These are phyloP conservation scores for Sclerotinia sclerotiorum DNA, from an alignment of 2,329 filamentous ascomycete genomes.

Conservation along the genomic window DNA sequence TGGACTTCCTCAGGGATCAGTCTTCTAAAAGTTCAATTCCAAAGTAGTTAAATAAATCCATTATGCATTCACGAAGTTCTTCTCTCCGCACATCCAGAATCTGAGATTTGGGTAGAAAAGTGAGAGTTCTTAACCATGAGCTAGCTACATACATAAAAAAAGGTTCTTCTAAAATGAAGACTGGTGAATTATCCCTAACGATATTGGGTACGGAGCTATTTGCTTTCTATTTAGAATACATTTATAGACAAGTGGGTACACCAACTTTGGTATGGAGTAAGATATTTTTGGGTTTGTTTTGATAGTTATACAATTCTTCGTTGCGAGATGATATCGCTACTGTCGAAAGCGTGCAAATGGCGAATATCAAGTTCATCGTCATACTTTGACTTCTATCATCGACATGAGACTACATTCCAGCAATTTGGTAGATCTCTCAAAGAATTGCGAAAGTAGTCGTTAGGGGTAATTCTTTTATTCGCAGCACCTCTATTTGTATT, in stretches of 20 bases:
- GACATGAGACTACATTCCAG: not conserved
- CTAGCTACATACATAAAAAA: not conserved
- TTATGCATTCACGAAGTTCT: too few relatives aligned
- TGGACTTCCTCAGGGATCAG: too few relatives aligned
- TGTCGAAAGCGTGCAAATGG: conserved; percentile 12
- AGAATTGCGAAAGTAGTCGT: conserved; percentile 1
- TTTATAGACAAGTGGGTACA: conserved; percentile 19
- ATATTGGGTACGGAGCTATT: conserved; percentile 24
- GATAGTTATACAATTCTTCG: conserved; percentile 25
- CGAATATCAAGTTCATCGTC: not conserved
- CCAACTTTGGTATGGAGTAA: conserved; percentile 27
- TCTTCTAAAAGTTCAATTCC: too few relatives aligned
- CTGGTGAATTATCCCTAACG: conserved; percentile 24
- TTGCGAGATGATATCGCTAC: conserved; percentile 26
- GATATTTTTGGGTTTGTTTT: conserved; percentile 23
- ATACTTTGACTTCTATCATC: conserved; percentile 5
- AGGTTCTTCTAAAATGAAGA: not conserved
- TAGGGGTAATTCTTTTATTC: not conserved
- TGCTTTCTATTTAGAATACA: conserved; percentile 20
- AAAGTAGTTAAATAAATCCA: too few relatives aligned
- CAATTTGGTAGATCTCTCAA: conserved; percentile 1
- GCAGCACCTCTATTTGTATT: not conserved
- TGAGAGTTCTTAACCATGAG: not conserved
- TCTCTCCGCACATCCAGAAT: too few relatives aligned
- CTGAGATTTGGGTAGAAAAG: not conserved